Base-by-base conservation (phyloP, 225 moss, liverwort and hornwort species). In the Sphagnum tenellum region DNA sequence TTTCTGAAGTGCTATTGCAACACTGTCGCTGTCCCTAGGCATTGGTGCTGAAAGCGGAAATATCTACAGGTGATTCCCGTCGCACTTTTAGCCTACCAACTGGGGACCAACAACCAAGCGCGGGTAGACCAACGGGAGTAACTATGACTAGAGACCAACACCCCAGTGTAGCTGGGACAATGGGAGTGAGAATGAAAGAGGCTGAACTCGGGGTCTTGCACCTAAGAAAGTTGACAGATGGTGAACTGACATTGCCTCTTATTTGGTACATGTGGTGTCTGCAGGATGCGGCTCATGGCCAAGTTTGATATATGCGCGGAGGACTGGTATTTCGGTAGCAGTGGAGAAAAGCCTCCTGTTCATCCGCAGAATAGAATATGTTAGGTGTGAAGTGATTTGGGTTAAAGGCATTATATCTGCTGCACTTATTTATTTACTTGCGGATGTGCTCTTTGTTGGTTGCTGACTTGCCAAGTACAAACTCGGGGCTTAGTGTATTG, bases 241-340 rank as follows among this genome's bases (percentile, higher is more conserved):
- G 81, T 76, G 81, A 83, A 79, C 79, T 92, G 93, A 85, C 92
- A 86, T 96, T 88, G 90, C 96, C 92, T 98, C 92, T 98, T 98
- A 93, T 98, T 88, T 98, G 92, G 86, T 98, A 92, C 80, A 98
- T 82, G 85, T 98, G 96, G 96, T 93, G 90, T 93, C 85, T 98
- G 92, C 96, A 98, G 96, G 96, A 87, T 88, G 92, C 90, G 87
- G 93, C 82, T 87, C 92, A 84, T 92, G 88, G 71, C 72, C 86
- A 29, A 29, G 29, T 29, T 29, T 29, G 29, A 29, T 29, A 29
- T 1, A 29, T 29, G 29, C 29, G 29, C 29, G 1, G 29, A 29
- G 29, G 29, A 1, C 29, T 29, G 1, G 92, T 90, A 96, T 96
- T 92, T 92, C 84, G 92, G 92, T 96, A 92, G 88, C 83, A 74